Conservation (phyloP, 805 yeast genomes). For the Cyberlindnera xylosilytica region DNA sequence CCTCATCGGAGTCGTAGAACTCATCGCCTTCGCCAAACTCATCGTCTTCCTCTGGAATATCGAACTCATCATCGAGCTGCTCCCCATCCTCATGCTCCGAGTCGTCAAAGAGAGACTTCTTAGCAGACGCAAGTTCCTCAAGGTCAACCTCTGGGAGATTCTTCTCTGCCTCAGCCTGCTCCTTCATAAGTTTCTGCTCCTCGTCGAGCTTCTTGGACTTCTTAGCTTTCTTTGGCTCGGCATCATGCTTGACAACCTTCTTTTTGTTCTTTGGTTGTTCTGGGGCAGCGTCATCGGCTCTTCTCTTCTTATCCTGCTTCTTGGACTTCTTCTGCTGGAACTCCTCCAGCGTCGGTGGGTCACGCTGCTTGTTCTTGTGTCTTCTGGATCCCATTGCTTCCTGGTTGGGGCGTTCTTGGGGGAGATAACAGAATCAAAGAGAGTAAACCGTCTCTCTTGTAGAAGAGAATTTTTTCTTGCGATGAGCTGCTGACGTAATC, state of each 20-base stretch:
- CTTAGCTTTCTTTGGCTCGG: slow-evolving; percentile 16
- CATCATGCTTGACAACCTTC: slow-evolving; percentile 9
- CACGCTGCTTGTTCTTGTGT: slow-evolving; percentile 88
- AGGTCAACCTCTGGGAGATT: slow-evolving; percentile 63
- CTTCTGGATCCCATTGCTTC: slow-evolving; percentile 77
- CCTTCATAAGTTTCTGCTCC: slow-evolving; percentile 24
- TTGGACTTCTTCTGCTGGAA: slow-evolving; percentile 48
- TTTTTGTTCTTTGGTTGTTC: slow-evolving; percentile 27
- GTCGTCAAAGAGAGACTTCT: slow-evolving; percentile 73
- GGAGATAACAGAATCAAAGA: too few relatives aligned
- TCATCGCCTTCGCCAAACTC: slow-evolving; percentile 33
- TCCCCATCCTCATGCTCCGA: slow-evolving; percentile 35
- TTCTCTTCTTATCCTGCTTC: slow-evolving; percentile 34
- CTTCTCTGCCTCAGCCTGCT: slow-evolving; percentile 37
- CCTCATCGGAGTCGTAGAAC: slow-evolving; percentile 28
- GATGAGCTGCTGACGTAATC: slow-evolving; percentile 6
- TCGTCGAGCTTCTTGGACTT: slow-evolving; percentile 25
- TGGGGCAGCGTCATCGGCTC: slow-evolving; percentile 30
- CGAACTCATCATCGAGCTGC: slow-evolving; percentile 45
- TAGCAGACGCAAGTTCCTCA: slow-evolving; percentile 65
- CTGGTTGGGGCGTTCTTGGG: too few relatives aligned
- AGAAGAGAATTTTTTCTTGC: slow-evolving; percentile 1
- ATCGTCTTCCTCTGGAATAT: slow-evolving; percentile 51
- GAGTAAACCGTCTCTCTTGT: too few relatives aligned
- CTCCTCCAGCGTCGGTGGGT: slow-evolving; percentile 87